Evolutionary conservation across 257 asterid species (phyloP), one percentile per base, ranked within the genome.

Genomic region (Sherardia arvensis): DNA sequence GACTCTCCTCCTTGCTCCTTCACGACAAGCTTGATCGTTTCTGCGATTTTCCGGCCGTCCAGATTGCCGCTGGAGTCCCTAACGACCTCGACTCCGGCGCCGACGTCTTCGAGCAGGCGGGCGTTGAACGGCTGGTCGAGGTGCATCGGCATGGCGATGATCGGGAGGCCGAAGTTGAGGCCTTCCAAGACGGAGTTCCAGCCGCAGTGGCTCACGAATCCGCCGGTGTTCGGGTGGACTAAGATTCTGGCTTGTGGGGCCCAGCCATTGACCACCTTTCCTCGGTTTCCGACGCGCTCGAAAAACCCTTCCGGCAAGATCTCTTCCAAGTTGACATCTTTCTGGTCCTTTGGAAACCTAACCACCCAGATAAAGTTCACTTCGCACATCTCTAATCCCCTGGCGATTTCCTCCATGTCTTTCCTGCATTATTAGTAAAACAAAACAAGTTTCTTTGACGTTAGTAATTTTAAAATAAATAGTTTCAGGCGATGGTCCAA

Each of bases 91-190:
- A 43, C 51, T 14, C 51, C 51, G 8, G 51, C 51, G 20, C 51
- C 51, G 21, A 6, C 20, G 1, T 15, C n/a, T 43, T 43, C 51
- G 21, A 43, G 51, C 51, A 43, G 6, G 7, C 51, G 6, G 17
- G 51, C 51, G 20, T 43, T 43, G 51, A 43, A n/a, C 20, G 67
- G 59, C 56, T 74, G 78, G 59, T 74, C 75, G 0, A 74, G 70
- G 36, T 74, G 78, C 78, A 74, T 65, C 10, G 78, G 78, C 78
- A 74, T 69, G 1, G 72, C 69, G 0, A 53, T 71, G 1, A 74
- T 60, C 40, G 78, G 78, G 12, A 73, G 74, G 40, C 74, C 78
- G 64, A 58, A 49, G 2, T 62, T 40, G 21, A 73, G 68, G 45
- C 74, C 69, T 18, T 73, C 78, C 28, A 73, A 29, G 0, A 66